Conservation (phyloP, 2,329 filamentous ascomycete genomes). For the Chalaropsis ovoidea region DNA sequence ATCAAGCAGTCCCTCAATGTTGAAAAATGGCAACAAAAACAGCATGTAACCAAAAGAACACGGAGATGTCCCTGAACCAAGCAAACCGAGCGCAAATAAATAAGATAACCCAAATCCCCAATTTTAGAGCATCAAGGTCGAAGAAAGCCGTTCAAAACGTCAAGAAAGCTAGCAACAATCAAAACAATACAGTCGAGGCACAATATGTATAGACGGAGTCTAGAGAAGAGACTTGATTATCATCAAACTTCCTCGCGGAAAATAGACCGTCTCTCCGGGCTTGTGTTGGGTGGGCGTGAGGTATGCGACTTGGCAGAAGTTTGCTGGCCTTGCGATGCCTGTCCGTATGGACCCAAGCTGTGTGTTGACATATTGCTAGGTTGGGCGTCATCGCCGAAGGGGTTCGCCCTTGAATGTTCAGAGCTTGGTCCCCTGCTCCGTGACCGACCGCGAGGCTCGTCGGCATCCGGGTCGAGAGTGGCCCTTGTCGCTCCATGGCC, state of each 20-base stretch:
- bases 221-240: not conserved
- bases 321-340: slow-evolving; percentile 30
- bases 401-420: slow-evolving; percentile 41
- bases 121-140: not conserved
- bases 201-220: no score
- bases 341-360: slow-evolving; percentile 56
- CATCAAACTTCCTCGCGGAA: slow-evolving; percentile 57
- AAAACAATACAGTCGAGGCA: no score
- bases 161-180: not conserved
- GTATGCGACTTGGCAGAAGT: slow-evolving; percentile 29
- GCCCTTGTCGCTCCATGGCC: slow-evolving; percentile 30
- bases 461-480: slow-evolving; percentile 21
- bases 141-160: not conserved
- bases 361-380: slow-evolving; percentile 52
- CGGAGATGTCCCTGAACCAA: not conserved
- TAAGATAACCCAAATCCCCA: not conserved
- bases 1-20: not conserved
- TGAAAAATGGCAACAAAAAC: not conserved
- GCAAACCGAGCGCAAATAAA: not conserved
- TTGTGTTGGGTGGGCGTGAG: slow-evolving; percentile 39
- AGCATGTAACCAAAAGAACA: not conserved
- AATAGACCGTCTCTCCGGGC: slow-evolving; percentile 58
- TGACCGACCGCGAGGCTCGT: slow-evolving; percentile 33
- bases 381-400: slow-evolving; percentile 61
- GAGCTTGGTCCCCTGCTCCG: slow-evolving; percentile 37